These are phyloP conservation scores for Papiliotrema nemorosa DNA, from an alignment of 1,284 basidiomycete genomes.

Conservation along the genomic window DNA sequence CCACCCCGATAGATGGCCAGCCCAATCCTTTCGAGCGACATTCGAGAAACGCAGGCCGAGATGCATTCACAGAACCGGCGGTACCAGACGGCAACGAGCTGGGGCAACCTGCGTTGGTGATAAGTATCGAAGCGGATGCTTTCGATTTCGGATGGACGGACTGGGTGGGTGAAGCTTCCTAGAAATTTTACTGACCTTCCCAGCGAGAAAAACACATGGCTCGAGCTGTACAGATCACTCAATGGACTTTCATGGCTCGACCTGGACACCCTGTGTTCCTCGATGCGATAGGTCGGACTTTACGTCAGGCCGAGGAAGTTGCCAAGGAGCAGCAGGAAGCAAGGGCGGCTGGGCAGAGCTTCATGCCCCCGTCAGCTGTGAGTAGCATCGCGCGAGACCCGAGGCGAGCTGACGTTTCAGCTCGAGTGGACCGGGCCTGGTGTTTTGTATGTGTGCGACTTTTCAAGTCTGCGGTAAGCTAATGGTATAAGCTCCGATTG, in stretches of 20 bases:
- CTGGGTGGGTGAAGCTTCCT: conserved; percentile 17
- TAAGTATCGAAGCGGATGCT: conserved; percentile 37
- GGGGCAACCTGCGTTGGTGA: conserved; percentile 13
- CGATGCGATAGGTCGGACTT: conserved; percentile 29
- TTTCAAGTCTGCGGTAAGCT: neutral
- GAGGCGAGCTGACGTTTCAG: conserved; percentile 2
- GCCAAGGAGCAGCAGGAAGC: conserved; percentile 15
- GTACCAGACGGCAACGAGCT: neutral
- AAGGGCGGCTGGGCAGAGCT: conserved; percentile 17
- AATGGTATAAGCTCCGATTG: conserved; percentile 26
- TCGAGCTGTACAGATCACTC: conserved; percentile 38
- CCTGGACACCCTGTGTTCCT: conserved; percentile 42
- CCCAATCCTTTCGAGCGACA: conserved; percentile 2
- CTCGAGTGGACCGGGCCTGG: conserved; percentile 44
- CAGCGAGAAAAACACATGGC: conserved; percentile 27
- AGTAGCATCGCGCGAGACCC: conserved; percentile 5
- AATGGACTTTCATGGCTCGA: conserved; percentile 41
- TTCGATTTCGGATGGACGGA: conserved; percentile 36
- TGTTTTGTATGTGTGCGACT: conserved; percentile 23
- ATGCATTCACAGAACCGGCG: neutral
- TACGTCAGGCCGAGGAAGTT: conserved; percentile 30
- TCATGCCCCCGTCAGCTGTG: conserved; percentile 29
- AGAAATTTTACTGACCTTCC: neutral
- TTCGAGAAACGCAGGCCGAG: conserved; percentile 3
- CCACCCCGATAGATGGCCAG: neutral